A percentile compares a stretch with the other conserved stretches of the same genome.
Evolutionary conservation across 169 alveolate species (phyloP).

Genomic region (Cardiosporidium cionae): DNA sequence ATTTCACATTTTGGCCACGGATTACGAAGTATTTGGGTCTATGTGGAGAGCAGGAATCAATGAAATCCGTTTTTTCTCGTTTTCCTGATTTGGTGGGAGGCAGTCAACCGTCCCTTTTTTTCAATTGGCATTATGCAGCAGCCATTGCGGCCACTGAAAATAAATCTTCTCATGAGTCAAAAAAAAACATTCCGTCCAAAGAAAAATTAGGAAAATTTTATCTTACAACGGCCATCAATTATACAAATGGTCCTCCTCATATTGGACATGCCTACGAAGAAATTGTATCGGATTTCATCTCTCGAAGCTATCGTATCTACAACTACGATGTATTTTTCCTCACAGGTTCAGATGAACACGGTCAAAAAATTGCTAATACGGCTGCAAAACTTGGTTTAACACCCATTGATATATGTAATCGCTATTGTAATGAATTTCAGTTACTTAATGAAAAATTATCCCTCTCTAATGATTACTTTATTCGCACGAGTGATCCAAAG

Average conservation of each 20-base stretch:
- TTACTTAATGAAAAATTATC: slow-evolving; percentile 27
- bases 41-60: too few relatives aligned
- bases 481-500: slow-evolving; percentile 68
- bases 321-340: slow-evolving; percentile 66
- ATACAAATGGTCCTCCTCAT: slow-evolving; percentile 86
- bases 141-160: too few relatives aligned
- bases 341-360: slow-evolving; percentile 89
- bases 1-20: neutral
- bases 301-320: slow-evolving; percentile 57
- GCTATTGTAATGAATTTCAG: slow-evolving; percentile 19
- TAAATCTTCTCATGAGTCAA: too few relatives aligned
- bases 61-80: too few relatives aligned
- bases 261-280: slow-evolving; percentile 82
- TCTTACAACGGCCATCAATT: slow-evolving; percentile 82
- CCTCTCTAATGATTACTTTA: slow-evolving; percentile 54
- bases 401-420: slow-evolving; percentile 75
- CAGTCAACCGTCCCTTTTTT: too few relatives aligned
- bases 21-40: neutral
- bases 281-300: slow-evolving; percentile 46
- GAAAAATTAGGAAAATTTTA: too few relatives aligned
- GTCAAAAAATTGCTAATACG: slow-evolving; percentile 76
- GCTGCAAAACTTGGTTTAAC: slow-evolving; percentile 64
- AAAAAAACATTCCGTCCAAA: too few relatives aligned
- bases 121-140: too few relatives aligned
- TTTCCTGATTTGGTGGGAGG: too few relatives aligned